Evolutionary conservation across 345 rosid species (phyloP), one percentile per base, ranked within the genome.

Genomic region (Boechera retrofracta): DNA sequence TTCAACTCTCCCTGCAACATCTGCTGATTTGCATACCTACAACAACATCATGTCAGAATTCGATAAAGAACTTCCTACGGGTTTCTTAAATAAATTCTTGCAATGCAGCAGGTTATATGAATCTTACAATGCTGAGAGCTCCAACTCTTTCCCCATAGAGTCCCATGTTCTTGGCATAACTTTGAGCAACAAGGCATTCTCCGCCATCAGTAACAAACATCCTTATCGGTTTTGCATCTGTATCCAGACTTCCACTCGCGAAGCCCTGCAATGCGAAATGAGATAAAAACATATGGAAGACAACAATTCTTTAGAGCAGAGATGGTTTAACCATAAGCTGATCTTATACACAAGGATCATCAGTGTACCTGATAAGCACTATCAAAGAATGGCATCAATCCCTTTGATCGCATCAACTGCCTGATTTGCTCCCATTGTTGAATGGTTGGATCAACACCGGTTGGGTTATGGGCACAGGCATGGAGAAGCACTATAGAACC

Each of bases 401-500:
- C 79, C 85, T 86, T 92, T 10, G 93, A 88, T 48, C 98, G 89
- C 54, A 92, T 89, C 83, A 88, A 64, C 83, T 76, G 77, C 83
- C 96, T 83, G 81, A 94, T 92, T 70, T 83, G 88, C 82, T 88
- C 97, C 98, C 98, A 91, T 71, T 95, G 97, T 81, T 90, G 81
- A 84, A 82, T 72, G 71, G 90, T 92, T 63, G 98, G 97, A 86
- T 95, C 99, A 68, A 92, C 94, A 47, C 98, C 99, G 26, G 98
- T 92, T 24, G 99, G 98, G 81, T 94, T 94, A 77, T 94, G 98
- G 62, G 98, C 98, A 85, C 98, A 94, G 15, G 98, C 98, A 86
- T 94, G 97, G 61, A 94, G 97, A 47, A 94, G 97, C 42, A 94
- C 89, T 58, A 91, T 78, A 69, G 98, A 85, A 71, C 98, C 96